Evolutionary conservation across 208 protist genomes (phyloP), one percentile per base, ranked within the genome.

Genomic region (Wallacemonas sp.): DNA sequence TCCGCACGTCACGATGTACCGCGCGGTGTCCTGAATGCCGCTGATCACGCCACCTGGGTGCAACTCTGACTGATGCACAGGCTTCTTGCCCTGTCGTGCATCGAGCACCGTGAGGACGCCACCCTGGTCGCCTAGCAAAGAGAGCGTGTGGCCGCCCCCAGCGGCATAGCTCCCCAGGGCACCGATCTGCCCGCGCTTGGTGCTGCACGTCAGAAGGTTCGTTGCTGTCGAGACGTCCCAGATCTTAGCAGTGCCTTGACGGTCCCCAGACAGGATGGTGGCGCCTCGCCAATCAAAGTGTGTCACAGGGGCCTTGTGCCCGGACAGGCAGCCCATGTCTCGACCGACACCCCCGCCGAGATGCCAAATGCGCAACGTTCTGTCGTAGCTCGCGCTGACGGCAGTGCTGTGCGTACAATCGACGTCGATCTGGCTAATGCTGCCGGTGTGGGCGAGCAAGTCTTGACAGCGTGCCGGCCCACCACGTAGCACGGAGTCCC

Each of bases 341-440:
- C 71, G 62, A 3, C 82, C 81, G 12, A 64, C 52, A 22, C 52
- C 57, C 4, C 53, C 73, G 62, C 44, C 45, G 32, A 78, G 85
- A 32, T 93, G 83, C 85, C 89, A 96, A 0, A 94, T 29, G 6
- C 85, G 84, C 15, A 96, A 48, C 6, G 88, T 92, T 13, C 85
- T 78, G 66, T 96, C 91, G 65, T 96, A 96, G 59, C 85, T 85
- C 48, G 87, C 78, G 58, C 83, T 92, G 36, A 96, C 42, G 13
- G 69, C 64, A 5, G 82, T 76, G 15, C 50, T 44, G 33, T 38
- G 24, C 10, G 30, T 4, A 24, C 61, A 62, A 63, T 76, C 85
- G 3, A 90, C 83, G 15, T 94, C 83, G 5, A 96, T 77, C 50
- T 94, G 78, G 50, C 82, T 89, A 38, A 96, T 85, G 65, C 83